phyloP scores from a whole-genome alignment of 345 rosid species.

The Citrus glauca region DNA sequence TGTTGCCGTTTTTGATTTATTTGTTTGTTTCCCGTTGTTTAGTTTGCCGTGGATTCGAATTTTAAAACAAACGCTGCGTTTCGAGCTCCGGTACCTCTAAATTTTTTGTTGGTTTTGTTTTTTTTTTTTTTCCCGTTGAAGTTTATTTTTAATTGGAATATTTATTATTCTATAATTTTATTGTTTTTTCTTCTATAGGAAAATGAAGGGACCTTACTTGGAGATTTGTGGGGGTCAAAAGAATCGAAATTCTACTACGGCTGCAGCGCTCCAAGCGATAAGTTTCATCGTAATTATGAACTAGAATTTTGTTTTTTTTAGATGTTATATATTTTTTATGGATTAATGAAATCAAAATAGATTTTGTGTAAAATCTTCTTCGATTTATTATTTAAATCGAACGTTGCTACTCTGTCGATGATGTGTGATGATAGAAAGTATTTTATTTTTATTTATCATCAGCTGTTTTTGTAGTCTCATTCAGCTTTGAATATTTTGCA shows the following conservation, averaged over 20 bases:
- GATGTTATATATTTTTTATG: neutral
- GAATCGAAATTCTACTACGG: constrained; percentile 58
- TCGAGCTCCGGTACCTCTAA: constrained; percentile 53
- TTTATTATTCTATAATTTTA: constrained; percentile 4
- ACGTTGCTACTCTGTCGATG: neutral
- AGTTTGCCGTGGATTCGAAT: constrained; percentile 30
- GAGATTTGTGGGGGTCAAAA: constrained; percentile 65
- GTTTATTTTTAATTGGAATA: neutral
- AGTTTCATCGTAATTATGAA: constrained; percentile 45
- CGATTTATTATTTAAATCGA: neutral
- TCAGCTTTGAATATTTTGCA: constrained; percentile 27
- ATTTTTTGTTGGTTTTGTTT: neutral
- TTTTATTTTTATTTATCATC: neutral
- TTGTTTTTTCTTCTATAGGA: constrained; percentile 27
- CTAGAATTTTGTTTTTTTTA: neutral
- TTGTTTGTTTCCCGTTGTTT: constrained; percentile 9
- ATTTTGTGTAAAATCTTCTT: neutral
- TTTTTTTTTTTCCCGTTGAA: neutral
- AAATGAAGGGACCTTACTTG: constrained; percentile 41
- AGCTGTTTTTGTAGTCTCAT: neutral
- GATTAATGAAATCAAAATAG: neutral
- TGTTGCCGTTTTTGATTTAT: neutral
- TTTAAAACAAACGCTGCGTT: constrained; percentile 20
- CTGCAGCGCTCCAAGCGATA: constrained; percentile 66
- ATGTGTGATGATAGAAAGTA: neutral